Evolutionary conservation across 129 eudicot genomes (phyloP), one percentile per base, ranked within the genome.

Genomic region (Mikania micrantha): DNA sequence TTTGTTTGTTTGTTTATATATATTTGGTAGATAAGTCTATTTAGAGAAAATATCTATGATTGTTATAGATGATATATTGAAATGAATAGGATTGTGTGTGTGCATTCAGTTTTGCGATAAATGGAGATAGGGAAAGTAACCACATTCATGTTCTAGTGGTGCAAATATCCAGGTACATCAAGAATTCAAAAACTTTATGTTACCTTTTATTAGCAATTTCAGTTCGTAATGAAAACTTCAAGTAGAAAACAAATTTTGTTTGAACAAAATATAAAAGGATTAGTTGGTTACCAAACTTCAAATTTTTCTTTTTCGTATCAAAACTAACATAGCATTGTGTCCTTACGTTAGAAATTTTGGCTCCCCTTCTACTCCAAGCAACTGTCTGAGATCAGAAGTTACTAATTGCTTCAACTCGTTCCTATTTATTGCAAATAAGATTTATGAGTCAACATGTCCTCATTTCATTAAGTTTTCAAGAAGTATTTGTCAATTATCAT

Each of bases 311-410:
- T 68, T 31, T 35, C 44, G 4, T 42, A 70, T n/a, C n/a, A 29
- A 24, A 20, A n/a, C 8, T 54, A 24, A 38, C 41, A 27, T 15
- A 52, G 17, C 6, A 40, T 10, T 64, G 49, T 50, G 71, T 52
- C 50, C 85, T 68, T 89, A 93, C 97, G 83, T 80, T 54, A 93
- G 62, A 67, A 57, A 83, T 2, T 79, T 59, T 28, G 99, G 99
- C 74, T 89, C 96, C 73, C 93, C 99, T 71, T 87, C 92, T 57
- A 93, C 85, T 60, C 96, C 96, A 72, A 94, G 79, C 78, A 89
- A 69, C 85, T 82, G 88, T 69, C 85, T 79, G 44, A 89, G 95
- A 68, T 94, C 99, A 79, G 90, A 84, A 72, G 84, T 82, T 71
- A 89, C 99, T 50, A 94, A 79, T 65, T 87, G 78, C 82, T 94